Percentiles rank a stretch among this genome's conserved stretches.
Evolutionary conservation across 768 basidiomycete genomes (phyloP).

Genomic region (Lactifluus piperatus): DNA sequence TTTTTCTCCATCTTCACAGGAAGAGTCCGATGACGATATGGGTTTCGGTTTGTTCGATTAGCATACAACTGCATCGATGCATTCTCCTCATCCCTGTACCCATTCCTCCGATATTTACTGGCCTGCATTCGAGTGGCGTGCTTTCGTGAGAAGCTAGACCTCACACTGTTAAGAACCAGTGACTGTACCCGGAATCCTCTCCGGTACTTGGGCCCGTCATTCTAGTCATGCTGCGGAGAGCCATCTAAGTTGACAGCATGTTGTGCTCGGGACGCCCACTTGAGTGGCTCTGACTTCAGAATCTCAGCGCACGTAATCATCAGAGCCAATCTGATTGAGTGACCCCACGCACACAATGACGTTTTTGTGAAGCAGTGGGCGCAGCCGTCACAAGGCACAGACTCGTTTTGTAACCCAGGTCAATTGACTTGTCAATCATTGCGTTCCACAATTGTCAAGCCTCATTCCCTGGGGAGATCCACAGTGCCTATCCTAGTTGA

Average conservation of each 20-base stretch:
- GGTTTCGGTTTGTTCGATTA: constrained; percentile 98
- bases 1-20: constrained; percentile 34
- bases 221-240: not conserved
- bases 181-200: not conserved
- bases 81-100: not conserved
- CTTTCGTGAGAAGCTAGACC: not conserved
- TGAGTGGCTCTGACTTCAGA: not conserved
- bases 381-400: no score
- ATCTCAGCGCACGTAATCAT: not conserved
- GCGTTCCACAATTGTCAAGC: not conserved
- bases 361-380: not conserved
- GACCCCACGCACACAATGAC: not conserved
- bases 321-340: not conserved
- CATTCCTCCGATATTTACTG: not conserved
- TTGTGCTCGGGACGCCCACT: not conserved
- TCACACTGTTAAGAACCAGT: not conserved
- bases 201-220: not conserved
- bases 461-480: not conserved
- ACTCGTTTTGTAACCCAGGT: not conserved
- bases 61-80: constrained; percentile 21
- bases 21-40: constrained; percentile 98
- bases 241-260: not conserved
- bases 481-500: not conserved
- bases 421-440: not conserved
- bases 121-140: not conserved